Evolutionary conservation across 768 basidiomycete species (phyloP).

Genomic region (Cyclocybe cylindracea): DNA sequence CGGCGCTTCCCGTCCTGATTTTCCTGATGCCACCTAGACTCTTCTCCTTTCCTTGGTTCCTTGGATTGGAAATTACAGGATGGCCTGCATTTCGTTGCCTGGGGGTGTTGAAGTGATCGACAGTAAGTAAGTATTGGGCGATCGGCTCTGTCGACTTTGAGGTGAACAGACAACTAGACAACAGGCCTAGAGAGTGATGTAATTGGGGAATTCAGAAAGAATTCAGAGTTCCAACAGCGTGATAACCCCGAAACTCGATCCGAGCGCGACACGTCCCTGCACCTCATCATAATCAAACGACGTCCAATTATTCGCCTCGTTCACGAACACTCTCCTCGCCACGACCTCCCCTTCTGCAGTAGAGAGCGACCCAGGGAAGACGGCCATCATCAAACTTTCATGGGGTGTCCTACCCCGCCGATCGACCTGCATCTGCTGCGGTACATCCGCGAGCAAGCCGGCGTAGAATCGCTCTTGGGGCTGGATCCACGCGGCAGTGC

Average conservation of each 20-base stretch:
- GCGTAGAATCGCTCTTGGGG: constrained; percentile 46
- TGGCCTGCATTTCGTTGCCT: too few species aligned
- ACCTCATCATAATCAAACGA: constrained; percentile 65
- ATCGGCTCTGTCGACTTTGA: too few species aligned
- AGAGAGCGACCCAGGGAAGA: constrained; percentile 50
- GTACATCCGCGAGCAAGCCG: constrained; percentile 34
- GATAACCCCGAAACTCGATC: constrained; percentile 48
- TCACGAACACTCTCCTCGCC: constrained; percentile 14
- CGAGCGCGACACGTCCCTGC: constrained; percentile 52
- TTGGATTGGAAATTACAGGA: too few species aligned
- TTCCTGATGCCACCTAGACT: too few species aligned
- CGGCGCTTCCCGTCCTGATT: too few species aligned
- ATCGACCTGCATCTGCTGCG: constrained; percentile 17
- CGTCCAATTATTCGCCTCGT: constrained; percentile 46
- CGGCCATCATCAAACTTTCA: constrained; percentile 47
- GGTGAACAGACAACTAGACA: too few species aligned
- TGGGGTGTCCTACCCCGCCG: constrained; percentile 13
- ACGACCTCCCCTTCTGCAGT: not conserved
- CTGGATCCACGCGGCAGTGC: constrained; percentile 65
- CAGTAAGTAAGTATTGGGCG: too few species aligned
- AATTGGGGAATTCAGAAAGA: too few species aligned
- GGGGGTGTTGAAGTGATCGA: too few species aligned
- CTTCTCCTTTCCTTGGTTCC: too few species aligned
- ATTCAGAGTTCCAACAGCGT: constrained; percentile 36
- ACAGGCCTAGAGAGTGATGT: too few species aligned